Percentiles rank a stretch among this genome's conserved stretches.
phyloP scores from a whole-genome alignment of 1,139 yeast species.

The Williopsis jadinii region DNA sequence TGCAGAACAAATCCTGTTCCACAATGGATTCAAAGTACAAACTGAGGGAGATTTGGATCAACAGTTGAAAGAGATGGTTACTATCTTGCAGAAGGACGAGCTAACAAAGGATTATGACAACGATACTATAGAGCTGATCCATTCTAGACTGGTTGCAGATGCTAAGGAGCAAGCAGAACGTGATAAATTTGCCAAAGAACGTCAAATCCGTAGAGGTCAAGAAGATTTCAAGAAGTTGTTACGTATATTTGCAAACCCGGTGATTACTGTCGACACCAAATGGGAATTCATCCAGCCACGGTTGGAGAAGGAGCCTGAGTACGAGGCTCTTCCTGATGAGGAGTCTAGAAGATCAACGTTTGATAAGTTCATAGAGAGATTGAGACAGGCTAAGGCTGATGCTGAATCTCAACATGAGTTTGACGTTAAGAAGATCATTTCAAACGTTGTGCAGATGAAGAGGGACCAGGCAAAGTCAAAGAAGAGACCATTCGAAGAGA shows the following conservation, averaged over 20 bases:
- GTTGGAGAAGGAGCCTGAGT: slow-evolving; percentile 29
- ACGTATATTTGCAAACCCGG: slow-evolving; percentile 28
- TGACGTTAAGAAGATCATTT: slow-evolving; percentile 12
- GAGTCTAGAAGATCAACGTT: slow-evolving; percentile 25
- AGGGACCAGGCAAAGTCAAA: slow-evolving; percentile 12
- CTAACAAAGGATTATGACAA: slow-evolving; percentile 22
- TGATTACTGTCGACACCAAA: slow-evolving; percentile 45
- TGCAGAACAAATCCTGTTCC: slow-evolving; percentile 44
- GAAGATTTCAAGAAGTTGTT: slow-evolving; percentile 32
- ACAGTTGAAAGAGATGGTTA: slow-evolving; percentile 10
- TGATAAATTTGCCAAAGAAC: slow-evolving; percentile 28
- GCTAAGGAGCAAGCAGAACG: slow-evolving; percentile 24
- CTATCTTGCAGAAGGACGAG: slow-evolving; percentile 14
- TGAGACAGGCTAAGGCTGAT: slow-evolving; percentile 16
- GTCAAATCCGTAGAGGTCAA: slow-evolving; percentile 29
- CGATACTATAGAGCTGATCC: slow-evolving; percentile 25
- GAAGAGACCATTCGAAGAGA: slow-evolving; percentile 12
- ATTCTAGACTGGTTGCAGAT: slow-evolving; percentile 23
- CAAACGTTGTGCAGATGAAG: slow-evolving; percentile 10
- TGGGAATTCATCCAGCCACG: slow-evolving; percentile 47
- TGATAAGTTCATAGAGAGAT: slow-evolving; percentile 24
- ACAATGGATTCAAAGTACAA: slow-evolving; percentile 21
- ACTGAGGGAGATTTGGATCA: slow-evolving; percentile 9
- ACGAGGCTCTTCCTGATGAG: slow-evolving; percentile 28
- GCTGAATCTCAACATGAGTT: slow-evolving; percentile 16